phyloP scores from a whole-genome alignment of 2,329 filamentous ascomycete genomes.

The Cryphonectria carpinicola region DNA sequence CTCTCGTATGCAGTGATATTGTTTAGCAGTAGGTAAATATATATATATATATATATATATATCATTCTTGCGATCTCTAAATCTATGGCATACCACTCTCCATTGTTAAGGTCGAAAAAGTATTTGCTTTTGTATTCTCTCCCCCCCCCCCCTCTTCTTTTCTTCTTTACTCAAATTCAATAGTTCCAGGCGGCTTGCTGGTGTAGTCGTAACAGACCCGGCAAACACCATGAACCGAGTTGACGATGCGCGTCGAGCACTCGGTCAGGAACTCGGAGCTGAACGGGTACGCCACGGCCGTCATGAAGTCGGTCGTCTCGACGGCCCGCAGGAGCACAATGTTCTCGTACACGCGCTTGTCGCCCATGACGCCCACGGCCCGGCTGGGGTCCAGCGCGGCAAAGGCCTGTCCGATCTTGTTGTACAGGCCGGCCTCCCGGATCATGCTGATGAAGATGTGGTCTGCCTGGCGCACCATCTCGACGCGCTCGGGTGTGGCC shows the following conservation, averaged over 20 bases:
- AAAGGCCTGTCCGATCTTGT: constrained; percentile 58
- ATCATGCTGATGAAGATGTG: constrained; percentile 80
- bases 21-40: too few species aligned
- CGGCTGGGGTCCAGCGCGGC: constrained; percentile 49
- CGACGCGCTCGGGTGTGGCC: constrained; percentile 77
- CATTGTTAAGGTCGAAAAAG: neutral
- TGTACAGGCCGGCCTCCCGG: constrained; percentile 70
- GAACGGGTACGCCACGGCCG: constrained; percentile 70
- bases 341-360: constrained; percentile 63
- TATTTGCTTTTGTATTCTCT: neutral
- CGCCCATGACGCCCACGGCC: constrained; percentile 55
- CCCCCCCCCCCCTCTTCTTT: too few species aligned
- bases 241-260: constrained; percentile 71
- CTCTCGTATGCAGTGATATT: too few species aligned
- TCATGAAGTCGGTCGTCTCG: constrained; percentile 70
- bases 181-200: constrained; percentile 70
- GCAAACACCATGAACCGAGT: constrained; percentile 74
- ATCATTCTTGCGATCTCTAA: constrained; percentile 20
- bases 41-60: neutral
- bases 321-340: constrained; percentile 50
- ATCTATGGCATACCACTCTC: neutral
- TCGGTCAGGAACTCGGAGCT: constrained; percentile 43
- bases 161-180: constrained; percentile 69
- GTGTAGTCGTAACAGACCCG: constrained; percentile 72
- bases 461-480: constrained; percentile 78